These are phyloP conservation scores for Pleurozium schreberi DNA, from an alignment of 225 moss, liverwort and hornwort species.

Conservation along the genomic window DNA sequence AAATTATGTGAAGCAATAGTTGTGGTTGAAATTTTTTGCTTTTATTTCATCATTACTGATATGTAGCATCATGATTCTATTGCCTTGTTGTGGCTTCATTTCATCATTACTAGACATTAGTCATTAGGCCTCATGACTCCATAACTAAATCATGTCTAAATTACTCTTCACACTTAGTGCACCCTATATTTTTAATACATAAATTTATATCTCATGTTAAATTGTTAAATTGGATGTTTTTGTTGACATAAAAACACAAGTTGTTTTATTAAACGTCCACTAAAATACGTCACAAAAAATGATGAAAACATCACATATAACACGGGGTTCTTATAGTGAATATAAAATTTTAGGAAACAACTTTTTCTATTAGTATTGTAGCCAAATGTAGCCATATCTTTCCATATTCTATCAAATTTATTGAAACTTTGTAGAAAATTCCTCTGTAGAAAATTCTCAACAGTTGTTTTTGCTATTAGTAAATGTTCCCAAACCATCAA, in stretches of 20 bases:
- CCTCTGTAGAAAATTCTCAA: too few relatives aligned
- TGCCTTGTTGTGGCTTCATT: rapidly evolving
- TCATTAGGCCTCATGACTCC: neutral
- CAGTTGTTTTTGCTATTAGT: neutral
- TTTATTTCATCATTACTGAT: neutral
- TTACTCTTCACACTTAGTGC: neutral
- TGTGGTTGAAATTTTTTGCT: rapidly evolving
- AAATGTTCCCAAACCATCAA: neutral
- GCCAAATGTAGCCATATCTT: neutral
- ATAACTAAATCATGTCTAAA: neutral
- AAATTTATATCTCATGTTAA: neutral
- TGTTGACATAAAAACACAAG: too few relatives aligned
- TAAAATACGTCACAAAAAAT: too few relatives aligned
- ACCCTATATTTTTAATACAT: too few relatives aligned
- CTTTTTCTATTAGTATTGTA: neutral
- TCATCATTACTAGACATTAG: neutral
- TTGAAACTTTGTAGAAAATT: too few relatives aligned
- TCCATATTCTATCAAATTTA: neutral
- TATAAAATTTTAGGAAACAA: rapidly evolving
- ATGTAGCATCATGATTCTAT: rapidly evolving
- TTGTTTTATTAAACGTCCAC: too few relatives aligned
- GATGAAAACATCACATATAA: too few relatives aligned
- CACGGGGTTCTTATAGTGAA: too few relatives aligned
- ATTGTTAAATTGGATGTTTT: too few relatives aligned
- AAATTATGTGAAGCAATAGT: neutral